Conservation (phyloP, 208 protist genomes). For the Leptomonas seymouri region DNA sequence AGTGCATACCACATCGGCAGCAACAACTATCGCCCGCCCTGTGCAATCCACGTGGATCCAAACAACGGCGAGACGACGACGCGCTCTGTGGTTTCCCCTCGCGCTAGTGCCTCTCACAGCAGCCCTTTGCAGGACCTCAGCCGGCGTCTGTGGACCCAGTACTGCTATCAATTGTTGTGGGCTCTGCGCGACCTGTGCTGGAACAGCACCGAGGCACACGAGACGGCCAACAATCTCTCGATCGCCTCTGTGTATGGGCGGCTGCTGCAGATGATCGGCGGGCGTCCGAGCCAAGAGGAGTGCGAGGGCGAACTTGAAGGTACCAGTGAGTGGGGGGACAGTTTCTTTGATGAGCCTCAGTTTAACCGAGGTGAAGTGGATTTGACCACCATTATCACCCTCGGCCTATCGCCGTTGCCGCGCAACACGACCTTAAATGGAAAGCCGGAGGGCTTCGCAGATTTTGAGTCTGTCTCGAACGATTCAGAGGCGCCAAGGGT, state of each 20-base stretch:
- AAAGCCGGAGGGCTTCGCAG: constrained; percentile 29
- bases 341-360: not conserved
- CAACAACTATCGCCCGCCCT: constrained; percentile 1
- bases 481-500: not conserved
- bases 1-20: constrained; percentile 1
- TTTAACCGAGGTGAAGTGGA: constrained; percentile 4
- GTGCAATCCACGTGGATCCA: constrained; percentile 4
- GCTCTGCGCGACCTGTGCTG: constrained; percentile 61
- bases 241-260: constrained; percentile 60
- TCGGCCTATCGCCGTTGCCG: constrained; percentile 18
- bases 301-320: constrained; percentile 27
- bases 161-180: constrained; percentile 55
- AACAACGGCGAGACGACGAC: constrained; percentile 11
- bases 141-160: constrained; percentile 42
- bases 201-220: constrained; percentile 51
- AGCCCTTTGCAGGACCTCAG: constrained; percentile 27
- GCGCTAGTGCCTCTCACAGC: not conserved
- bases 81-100: constrained; percentile 12
- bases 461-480: constrained; percentile 36
- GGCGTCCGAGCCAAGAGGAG: constrained; percentile 17
- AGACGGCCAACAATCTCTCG: constrained; percentile 53
- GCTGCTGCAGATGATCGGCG: constrained; percentile 48
- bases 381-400: constrained; percentile 19
- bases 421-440: constrained; percentile 6
- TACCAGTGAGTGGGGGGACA: constrained; percentile 6